A percentile compares a stretch with the other conserved stretches of the same genome.
Evolutionary conservation across 1,139 yeast species (phyloP).

Genomic region (Meyerozyma carpophila): DNA sequence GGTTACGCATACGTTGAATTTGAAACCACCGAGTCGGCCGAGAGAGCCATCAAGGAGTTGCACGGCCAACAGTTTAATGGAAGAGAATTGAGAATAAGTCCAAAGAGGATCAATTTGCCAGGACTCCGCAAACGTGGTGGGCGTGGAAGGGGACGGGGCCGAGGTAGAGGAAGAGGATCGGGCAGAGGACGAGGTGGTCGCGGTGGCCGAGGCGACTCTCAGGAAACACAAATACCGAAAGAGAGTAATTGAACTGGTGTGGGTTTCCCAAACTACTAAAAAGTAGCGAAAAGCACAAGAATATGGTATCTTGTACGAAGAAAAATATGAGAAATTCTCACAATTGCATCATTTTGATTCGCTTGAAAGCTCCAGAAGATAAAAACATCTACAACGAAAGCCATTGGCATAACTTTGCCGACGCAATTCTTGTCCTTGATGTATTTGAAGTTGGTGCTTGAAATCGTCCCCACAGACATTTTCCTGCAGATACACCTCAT

Average conservation of each 20-base stretch:
- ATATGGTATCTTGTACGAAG: too few relatives aligned
- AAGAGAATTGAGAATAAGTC: slow-evolving; percentile 31
- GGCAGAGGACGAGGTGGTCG: slow-evolving; percentile 12
- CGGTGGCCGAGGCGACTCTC: slow-evolving; percentile 14
- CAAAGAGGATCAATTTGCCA: slow-evolving; percentile 38
- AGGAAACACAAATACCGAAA: too few relatives aligned
- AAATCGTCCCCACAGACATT: neutral
- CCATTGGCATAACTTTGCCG: neutral
- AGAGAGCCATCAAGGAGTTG: slow-evolving; percentile 30
- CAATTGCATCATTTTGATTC: too few relatives aligned
- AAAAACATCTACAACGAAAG: too few relatives aligned
- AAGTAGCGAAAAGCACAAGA: too few relatives aligned
- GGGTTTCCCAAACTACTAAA: too few relatives aligned
- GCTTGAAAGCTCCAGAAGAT: too few relatives aligned
- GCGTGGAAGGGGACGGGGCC: slow-evolving; percentile 13
- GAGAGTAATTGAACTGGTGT: too few relatives aligned
- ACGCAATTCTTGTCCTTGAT: neutral
- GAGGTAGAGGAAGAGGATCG: slow-evolving; percentile 16
- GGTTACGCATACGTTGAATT: slow-evolving; percentile 45
- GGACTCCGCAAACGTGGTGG: slow-evolving; percentile 23
- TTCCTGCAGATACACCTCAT: slow-evolving; percentile 1
- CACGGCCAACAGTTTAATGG: slow-evolving; percentile 32
- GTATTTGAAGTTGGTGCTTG: neutral
- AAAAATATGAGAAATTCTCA: too few relatives aligned
- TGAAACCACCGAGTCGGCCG: slow-evolving; percentile 21